These are phyloP conservation scores for Xylaria multiplex DNA, from an alignment of 2,329 filamentous ascomycete species.

Conservation along the genomic window DNA sequence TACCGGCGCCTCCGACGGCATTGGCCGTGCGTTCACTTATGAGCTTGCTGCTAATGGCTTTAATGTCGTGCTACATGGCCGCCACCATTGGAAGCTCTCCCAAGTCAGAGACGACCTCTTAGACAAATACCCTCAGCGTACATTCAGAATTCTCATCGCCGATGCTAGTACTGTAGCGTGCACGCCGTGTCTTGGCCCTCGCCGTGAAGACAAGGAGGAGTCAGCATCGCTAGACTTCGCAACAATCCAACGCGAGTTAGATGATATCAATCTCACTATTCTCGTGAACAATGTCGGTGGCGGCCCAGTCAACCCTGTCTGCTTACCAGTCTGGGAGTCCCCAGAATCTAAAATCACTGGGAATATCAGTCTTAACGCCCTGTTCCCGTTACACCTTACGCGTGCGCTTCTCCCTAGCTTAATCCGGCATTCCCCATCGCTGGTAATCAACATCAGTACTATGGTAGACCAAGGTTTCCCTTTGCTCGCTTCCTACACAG, in stretches of 20 bases:
- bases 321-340: conserved; percentile 51
- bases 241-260: conserved; percentile 37
- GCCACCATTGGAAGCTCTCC: conserved; percentile 60
- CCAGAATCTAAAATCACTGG: conserved; percentile 52
- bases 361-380: conserved; percentile 59
- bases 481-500: conserved; percentile 57
- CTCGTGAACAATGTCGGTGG: conserved; percentile 68
- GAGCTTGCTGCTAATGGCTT: conserved; percentile 63
- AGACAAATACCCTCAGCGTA: conserved; percentile 51
- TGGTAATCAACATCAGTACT: conserved; percentile 63
- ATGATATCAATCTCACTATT: conserved; percentile 58
- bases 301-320: conserved; percentile 47
- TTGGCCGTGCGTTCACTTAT: conserved; percentile 61
- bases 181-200: conserved; percentile 12
- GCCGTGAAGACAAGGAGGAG: conserved; percentile 1
- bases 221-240: conserved; percentile 28
- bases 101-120: conserved; percentile 52
- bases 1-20: conserved; percentile 66
- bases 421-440: conserved; percentile 51
- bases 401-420: conserved; percentile 58
- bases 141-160: conserved; percentile 55
- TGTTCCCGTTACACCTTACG: conserved; percentile 62
- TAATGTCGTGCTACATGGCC: conserved; percentile 68
- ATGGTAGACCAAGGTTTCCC: conserved; percentile 58
- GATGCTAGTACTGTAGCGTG: conserved; percentile 51